Base-by-base conservation (phyloP, 2,329 filamentous ascomycete species). In the Dendryphion nanum region DNA sequence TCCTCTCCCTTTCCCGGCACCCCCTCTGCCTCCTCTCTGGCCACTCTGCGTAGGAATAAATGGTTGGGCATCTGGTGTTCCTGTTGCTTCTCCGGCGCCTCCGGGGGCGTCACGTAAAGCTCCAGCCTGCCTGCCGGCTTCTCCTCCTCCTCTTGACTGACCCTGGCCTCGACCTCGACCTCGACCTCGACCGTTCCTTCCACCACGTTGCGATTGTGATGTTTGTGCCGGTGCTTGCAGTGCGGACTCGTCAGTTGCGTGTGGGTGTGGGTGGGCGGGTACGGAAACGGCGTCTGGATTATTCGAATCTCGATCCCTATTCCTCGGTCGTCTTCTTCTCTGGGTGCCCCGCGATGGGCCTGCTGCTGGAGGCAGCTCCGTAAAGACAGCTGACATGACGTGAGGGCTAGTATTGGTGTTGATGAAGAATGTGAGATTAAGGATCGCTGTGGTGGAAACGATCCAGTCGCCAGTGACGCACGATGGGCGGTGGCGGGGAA, bases 231-330 rank as follows among this genome's bases (percentile, higher is more conserved):
- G 44, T 28, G 46, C 47, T 26, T 42, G 29, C 21, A 45, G 41
- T 15, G 50, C 40, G 35, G 49, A 57, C 5, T 23, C 30, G 13
- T 48, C n/a, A n/a, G n/a, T n/a, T n/a, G n/a, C n/a, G n/a, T n/a
- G n/a, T n/a, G n/a, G n/a, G n/a, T n/a, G n/a, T n/a, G n/a, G n/a
- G n/a, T n/a, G n/a, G n/a, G n/a, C n/a, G n/a, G n/a, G n/a, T n/a
- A n/a, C n/a, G n/a, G n/a, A n/a, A n/a, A n/a, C n/a, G n/a, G n/a
- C n/a, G n/a, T n/a, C n/a, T n/a, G n/a, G n/a, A n/a, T n/a, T n/a
- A n/a, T n/a, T n/a, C n/a, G n/a, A n/a, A n/a, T n/a, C 38, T 29
- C 46, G 44, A 29, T 53, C 57, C 32, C 58, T 51, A 29, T 53
- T 54, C 14, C 55, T 48, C 10, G 49, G 51, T 13, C 55, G 47